A percentile compares a stretch with the other conserved stretches of the same genome.
Evolutionary conservation across 805 yeast genomes (phyloP).

Genomic region (Kuraishia capsulata): DNA sequence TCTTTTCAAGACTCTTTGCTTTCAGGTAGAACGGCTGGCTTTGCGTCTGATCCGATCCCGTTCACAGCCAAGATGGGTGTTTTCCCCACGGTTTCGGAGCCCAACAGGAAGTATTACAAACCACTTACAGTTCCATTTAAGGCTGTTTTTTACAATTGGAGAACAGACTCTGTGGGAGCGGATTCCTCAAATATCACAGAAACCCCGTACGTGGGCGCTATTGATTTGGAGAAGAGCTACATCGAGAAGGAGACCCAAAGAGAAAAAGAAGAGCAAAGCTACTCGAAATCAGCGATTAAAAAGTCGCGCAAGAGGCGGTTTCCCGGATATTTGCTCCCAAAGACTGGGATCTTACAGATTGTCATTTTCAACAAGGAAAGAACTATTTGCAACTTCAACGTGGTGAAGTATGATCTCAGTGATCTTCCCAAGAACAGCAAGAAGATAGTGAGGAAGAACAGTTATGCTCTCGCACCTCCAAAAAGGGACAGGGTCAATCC

Average conservation of each 20-base stretch:
- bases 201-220: slow-evolving; percentile 21
- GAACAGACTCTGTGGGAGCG: not conserved
- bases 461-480: slow-evolving; percentile 8
- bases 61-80: slow-evolving; percentile 19
- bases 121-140: slow-evolving; percentile 13
- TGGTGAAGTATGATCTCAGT: slow-evolving; percentile 17
- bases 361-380: slow-evolving; percentile 20
- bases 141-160: slow-evolving; percentile 15
- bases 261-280: not conserved
- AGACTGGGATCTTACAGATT: slow-evolving; percentile 18
- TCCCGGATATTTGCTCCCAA: slow-evolving; percentile 19
- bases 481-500: not conserved
- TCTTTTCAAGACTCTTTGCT: slow-evolving; percentile 15
- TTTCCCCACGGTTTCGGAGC: slow-evolving; percentile 3
- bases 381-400: slow-evolving; percentile 13
- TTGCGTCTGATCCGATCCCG: slow-evolving; percentile 11
- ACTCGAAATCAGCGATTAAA: not conserved
- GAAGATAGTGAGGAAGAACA: slow-evolving; percentile 16
- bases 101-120: slow-evolving; percentile 2
- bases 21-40: slow-evolving; percentile 12
- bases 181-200: not conserved
- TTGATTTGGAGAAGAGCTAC: slow-evolving; percentile 17
- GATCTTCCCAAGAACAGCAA: slow-evolving; percentile 14
- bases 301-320: slow-evolving; percentile 11
- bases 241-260: slow-evolving; percentile 10